phyloP scores from a whole-genome alignment of 371 early-diverging fungal genomes.

The Nosema muscidifuracis region DNA sequence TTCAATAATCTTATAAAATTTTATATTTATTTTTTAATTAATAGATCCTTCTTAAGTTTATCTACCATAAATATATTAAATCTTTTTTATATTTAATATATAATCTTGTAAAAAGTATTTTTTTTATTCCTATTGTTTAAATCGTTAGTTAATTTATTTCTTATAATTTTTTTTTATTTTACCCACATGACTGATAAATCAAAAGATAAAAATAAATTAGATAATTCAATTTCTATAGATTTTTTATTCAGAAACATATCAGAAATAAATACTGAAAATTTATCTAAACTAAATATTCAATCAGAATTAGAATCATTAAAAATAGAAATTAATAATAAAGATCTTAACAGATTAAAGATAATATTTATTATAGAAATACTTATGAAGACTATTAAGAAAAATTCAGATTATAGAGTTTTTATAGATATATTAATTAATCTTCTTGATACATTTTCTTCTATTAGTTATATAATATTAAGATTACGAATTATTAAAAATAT shows the following conservation, averaged over 20 bases:
- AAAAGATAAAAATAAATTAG: too few relatives aligned
- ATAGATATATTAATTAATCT: slow-evolving; percentile 10
- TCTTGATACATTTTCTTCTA: slow-evolving; percentile 17
- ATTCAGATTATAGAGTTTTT: slow-evolving; percentile 15
- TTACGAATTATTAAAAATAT: slow-evolving; percentile 22
- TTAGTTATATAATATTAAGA: slow-evolving; percentile 16
- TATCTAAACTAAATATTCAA: not conserved
- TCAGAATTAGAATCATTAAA: not conserved
- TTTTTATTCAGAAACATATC: not conserved
- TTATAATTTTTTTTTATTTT: too few relatives aligned
- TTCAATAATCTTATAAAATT: too few relatives aligned
- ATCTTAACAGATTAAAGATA: slow-evolving; percentile 2
- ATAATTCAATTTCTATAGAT: too few relatives aligned
- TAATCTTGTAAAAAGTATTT: too few relatives aligned
- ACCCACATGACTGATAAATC: too few relatives aligned
- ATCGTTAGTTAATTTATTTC: too few relatives aligned
- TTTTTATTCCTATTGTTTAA: too few relatives aligned
- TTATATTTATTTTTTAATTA: too few relatives aligned
- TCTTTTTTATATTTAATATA: too few relatives aligned
- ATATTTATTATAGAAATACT: slow-evolving; percentile 25
- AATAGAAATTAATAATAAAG: not conserved
- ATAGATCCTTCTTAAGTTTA: too few relatives aligned
- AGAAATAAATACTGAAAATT: not conserved
- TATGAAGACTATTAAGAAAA: slow-evolving; percentile 11
- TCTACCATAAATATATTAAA: too few relatives aligned